Conservation (phyloP, 176 grass and related monocot genomes). For the Juncus inflexus region DNA sequence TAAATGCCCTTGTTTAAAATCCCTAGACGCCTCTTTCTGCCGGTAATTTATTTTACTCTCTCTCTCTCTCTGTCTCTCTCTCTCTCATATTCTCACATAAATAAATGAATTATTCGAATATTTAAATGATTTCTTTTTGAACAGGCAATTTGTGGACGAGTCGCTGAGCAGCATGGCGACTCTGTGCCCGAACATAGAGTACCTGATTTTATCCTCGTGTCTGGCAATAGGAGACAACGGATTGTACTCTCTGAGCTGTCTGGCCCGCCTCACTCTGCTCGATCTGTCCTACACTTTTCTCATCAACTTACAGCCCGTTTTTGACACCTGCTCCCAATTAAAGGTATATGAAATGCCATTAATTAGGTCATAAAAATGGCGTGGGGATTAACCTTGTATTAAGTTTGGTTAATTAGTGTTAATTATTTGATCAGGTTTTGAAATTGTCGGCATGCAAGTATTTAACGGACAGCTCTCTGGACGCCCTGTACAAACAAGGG, state of each 20-base stretch:
- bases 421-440: slow-evolving; percentile 39
- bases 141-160: slow-evolving; percentile 78
- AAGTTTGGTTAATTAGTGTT: neutral
- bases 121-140: slow-evolving; percentile 27
- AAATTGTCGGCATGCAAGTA: slow-evolving; percentile 98
- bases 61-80: neutral
- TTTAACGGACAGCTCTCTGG: slow-evolving; percentile 67
- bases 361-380: neutral
- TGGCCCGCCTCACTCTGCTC: slow-evolving; percentile 64
- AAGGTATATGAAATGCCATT: slow-evolving; percentile 40
- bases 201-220: slow-evolving; percentile 77
- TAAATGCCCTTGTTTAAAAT: slow-evolving; percentile 70
- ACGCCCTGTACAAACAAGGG: slow-evolving; percentile 67
- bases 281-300: slow-evolving; percentile 99
- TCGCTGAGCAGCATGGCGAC: slow-evolving; percentile 56
- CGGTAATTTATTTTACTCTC: slow-evolving; percentile 39
- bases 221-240: slow-evolving; percentile 56
- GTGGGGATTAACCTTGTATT: neutral
- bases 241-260: slow-evolving; percentile 73
- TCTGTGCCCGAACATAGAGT: slow-evolving; percentile 64
- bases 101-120: slow-evolving; percentile 14
- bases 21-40: slow-evolving; percentile 96
- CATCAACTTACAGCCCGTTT: slow-evolving; percentile 77
- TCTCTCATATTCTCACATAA: neutral
- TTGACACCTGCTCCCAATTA: slow-evolving; percentile 72